Evolutionary conservation across 805 yeast genomes (phyloP).

Genomic region (Kregervanrija fluxuum): DNA sequence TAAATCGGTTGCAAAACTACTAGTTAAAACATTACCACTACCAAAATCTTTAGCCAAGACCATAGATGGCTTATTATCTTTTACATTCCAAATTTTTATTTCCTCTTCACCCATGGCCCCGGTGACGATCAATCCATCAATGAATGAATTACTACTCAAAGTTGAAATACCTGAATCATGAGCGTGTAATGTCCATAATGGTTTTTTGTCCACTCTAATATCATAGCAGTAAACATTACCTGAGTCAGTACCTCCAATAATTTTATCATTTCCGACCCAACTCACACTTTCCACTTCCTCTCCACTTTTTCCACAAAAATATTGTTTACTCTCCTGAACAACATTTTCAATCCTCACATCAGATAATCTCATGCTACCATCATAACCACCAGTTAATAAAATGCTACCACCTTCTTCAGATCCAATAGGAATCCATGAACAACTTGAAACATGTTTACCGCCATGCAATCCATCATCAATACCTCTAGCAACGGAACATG

Average conservation of each 20-base stretch:
- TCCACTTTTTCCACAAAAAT: conserved; percentile 43
- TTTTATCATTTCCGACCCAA: conserved; percentile 54
- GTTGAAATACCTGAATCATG: conserved; percentile 92
- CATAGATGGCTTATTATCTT: conserved; percentile 60
- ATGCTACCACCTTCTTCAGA: conserved; percentile 46
- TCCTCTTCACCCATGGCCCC: conserved; percentile 87
- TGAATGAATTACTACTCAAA: conserved; percentile 56
- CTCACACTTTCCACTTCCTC: conserved; percentile 81
- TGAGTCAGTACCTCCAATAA: conserved; percentile 76
- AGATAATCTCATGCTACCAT: conserved; percentile 68
- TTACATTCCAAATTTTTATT: conserved; percentile 82
- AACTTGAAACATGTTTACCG: conserved; percentile 75
- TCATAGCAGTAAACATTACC: conserved; percentile 90
- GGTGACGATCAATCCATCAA: conserved; percentile 73
- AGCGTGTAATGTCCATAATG: conserved; percentile 94
- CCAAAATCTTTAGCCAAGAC: conserved; percentile 87
- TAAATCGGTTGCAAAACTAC: conserved; percentile 78
- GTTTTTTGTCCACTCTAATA: conserved; percentile 52
- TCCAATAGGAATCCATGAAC: conserved; percentile 69
- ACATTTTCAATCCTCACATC: conserved; percentile 77
- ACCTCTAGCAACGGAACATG: conserved; percentile 71
- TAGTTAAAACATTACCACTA: conserved; percentile 82
- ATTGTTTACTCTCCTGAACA: conserved; percentile 50
- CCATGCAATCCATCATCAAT: conserved; percentile 55
- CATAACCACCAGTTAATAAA: conserved; percentile 89